Evolutionary conservation across 768 basidiomycete genomes (phyloP), one percentile per base, ranked within the genome.

Genomic region (Boletus barrowsii): DNA sequence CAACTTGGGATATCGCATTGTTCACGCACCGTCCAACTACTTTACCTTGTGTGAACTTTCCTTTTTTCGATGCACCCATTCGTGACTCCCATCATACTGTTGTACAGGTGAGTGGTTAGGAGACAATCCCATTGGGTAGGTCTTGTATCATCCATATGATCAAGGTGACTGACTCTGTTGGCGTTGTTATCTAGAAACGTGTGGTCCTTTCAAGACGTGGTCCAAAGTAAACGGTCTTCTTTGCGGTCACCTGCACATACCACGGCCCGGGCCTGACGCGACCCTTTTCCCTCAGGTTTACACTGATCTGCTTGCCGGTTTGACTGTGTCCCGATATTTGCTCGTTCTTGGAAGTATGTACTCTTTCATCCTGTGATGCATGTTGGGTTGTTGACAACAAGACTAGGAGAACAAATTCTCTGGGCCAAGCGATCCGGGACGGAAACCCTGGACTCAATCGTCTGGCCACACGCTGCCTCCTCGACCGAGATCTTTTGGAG

Each of bases 401-500:
- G 14, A 18, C 5, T 26, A 75, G 69, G 70, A 36, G 55, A 79
- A 49, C 69, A 74, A n/a, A 62, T 73, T 1, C 70, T 80, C 1
- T 82, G 77, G 78, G 61, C 72, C 5, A 79, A 80, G 54, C 78
- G 79, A 60, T 72, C 75, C 1, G 73, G 71, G 11, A 71, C 78
- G 30, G 61, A 66, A 33, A 80, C 73, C 48, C 56, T 80, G 15
- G 80, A 81, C 35, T 29, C 69, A 14, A 73, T 74, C 42, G 64
- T 75, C 0, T 83, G 81, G 81, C 81, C 78, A 0, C 71, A 77
- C 15, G 73, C 75, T 1, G 76, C 75, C 0, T 69, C 77, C 1
- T 73, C 76, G 0, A 79, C 78, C 1, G 82, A 83, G 63, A 63
- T 83, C 43, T 82, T 80, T 65, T 83, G 82, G 82, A 79, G 75